Percentiles rank a stretch among this genome's conserved stretches.
Conservation (phyloP, 768 basidiomycete genomes). For the Termitomyces sp. region DNA sequence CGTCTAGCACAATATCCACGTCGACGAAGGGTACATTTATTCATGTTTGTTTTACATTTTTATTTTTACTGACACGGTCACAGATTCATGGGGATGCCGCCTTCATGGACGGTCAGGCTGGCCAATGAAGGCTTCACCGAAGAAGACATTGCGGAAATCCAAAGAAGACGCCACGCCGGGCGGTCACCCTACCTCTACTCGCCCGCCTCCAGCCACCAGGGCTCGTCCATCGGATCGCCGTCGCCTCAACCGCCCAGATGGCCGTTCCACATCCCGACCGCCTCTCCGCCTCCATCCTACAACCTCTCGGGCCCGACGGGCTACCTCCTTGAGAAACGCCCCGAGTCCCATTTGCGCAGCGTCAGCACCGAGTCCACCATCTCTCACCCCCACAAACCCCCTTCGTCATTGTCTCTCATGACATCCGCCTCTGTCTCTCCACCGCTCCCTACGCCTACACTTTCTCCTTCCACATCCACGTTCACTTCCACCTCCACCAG, state of each 20-base stretch:
- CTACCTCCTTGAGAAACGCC: not conserved
- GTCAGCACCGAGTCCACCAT: not conserved
- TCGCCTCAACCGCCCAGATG: slow-evolving; percentile 38
- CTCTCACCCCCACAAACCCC: too few species aligned
- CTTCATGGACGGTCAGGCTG: slow-evolving; percentile 67
- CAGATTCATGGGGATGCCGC: slow-evolving; percentile 64
- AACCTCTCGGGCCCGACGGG: too few species aligned
- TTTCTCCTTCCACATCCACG: too few species aligned
- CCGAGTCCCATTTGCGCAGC: not conserved
- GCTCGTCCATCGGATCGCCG: too few species aligned
- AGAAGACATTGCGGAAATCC: slow-evolving; percentile 65
- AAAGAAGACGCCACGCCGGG: slow-evolving; percentile 34
- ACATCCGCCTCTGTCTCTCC: too few species aligned
- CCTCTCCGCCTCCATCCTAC: slow-evolving; percentile 47
- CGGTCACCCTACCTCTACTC: slow-evolving; percentile 35
- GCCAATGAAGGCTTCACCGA: slow-evolving; percentile 58
- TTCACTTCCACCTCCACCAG: too few species aligned
- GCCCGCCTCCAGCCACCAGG: slow-evolving; percentile 21
- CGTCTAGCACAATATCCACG: slow-evolving; percentile 67
- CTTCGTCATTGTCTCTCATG: too few species aligned
- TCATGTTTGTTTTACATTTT: not conserved
- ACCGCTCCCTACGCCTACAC: too few species aligned
- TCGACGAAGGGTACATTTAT: slow-evolving; percentile 64
- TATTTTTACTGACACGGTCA: not conserved
- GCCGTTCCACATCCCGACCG: slow-evolving; percentile 32